Evolutionary conservation across 2,329 filamentous ascomycete genomes (phyloP), one percentile per base, ranked within the genome.

Genomic region (Pseudopithomyces chartarum): DNA sequence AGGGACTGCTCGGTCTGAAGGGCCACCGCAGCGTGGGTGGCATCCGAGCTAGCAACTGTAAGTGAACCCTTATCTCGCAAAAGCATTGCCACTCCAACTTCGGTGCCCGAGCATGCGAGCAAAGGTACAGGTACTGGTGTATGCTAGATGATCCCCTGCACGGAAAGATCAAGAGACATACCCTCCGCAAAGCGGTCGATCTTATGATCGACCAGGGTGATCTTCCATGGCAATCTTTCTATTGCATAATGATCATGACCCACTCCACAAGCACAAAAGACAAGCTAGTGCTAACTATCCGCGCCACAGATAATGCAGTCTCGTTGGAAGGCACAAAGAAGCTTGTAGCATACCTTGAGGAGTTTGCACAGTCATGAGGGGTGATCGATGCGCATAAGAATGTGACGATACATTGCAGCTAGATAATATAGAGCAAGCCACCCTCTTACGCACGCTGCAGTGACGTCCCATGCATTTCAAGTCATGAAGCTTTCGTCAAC

Each of bases 1-100:
- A 81, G 52, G 87, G 90, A 0, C 80, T 97, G 22, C 86, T 87
- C 23, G 94, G 92, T 0, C 80, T 97, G 42, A 97, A 96, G 80
- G 94, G 94, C 0, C 94, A 98, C 75, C 85, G 94, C 59, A 90
- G 85, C 57, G 89, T 98, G 1, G 91, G 92, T 15, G 93, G 93
- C 26, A 93, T 97, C 59, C 85, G 94, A 13, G 89, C 89, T 19
- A 90, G 86, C 76, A 97, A 95, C 74, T 98, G 78, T 80, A 64
- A 77, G 76, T 76, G 23, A 23, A 32, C 52, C 56, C 52, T 54
- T 61, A 53, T 26, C 34, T 26, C 33, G 43, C 23, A 47, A n/a
- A 52, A 19, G 13, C 43, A 53, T 52, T 57, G 44, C 45, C 44
- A 44, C 48, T 53, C 48, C 54, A 54, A 48, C 55, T 52, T 57